These are phyloP conservation scores for Trichoderma sp. DNA, from an alignment of 2,329 filamentous ascomycete species.

Conservation along the genomic window DNA sequence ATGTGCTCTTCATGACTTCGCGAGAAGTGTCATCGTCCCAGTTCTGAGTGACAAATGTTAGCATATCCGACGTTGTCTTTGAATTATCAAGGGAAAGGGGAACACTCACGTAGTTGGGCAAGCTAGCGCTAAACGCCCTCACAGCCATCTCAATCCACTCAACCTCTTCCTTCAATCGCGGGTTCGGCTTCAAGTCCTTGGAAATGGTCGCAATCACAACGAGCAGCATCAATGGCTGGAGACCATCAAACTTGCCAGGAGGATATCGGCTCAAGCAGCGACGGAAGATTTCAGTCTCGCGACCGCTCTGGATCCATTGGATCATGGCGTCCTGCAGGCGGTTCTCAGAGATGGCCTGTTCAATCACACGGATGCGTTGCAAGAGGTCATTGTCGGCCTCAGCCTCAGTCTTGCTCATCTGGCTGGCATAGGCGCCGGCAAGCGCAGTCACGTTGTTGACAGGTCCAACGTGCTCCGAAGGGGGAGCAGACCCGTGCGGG, in stretches of 20 bases:
- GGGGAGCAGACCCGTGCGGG: conserved; percentile 36
- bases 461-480: conserved; percentile 38
- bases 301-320: conserved; percentile 65
- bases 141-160: conserved; percentile 63
- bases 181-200: conserved; percentile 55
- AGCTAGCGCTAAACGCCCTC: conserved; percentile 51
- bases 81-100: background rate
- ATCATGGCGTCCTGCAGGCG: conserved; percentile 65
- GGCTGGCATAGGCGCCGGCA: conserved; percentile 39
- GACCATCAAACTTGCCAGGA: conserved; percentile 49
- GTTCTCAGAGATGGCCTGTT: conserved; percentile 60
- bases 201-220: conserved; percentile 66
- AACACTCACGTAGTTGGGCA: conserved; percentile 53
- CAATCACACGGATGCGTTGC: conserved; percentile 59
- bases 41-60: conserved; percentile 32
- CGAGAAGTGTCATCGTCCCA: conserved; percentile 41
- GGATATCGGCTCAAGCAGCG: conserved; percentile 42
- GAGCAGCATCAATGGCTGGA: conserved; percentile 63
- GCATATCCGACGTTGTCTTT: background rate
- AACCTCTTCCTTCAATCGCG: conserved; percentile 56
- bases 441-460: conserved; percentile 37
- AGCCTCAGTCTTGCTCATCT: conserved; percentile 38
- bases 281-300: conserved; percentile 64
- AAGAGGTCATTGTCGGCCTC: conserved; percentile 54
- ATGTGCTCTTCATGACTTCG: conserved; percentile 42